These are phyloP conservation scores for Aspergillus sp. DNA, from an alignment of 2,329 filamentous ascomycete species.

Conservation along the genomic window DNA sequence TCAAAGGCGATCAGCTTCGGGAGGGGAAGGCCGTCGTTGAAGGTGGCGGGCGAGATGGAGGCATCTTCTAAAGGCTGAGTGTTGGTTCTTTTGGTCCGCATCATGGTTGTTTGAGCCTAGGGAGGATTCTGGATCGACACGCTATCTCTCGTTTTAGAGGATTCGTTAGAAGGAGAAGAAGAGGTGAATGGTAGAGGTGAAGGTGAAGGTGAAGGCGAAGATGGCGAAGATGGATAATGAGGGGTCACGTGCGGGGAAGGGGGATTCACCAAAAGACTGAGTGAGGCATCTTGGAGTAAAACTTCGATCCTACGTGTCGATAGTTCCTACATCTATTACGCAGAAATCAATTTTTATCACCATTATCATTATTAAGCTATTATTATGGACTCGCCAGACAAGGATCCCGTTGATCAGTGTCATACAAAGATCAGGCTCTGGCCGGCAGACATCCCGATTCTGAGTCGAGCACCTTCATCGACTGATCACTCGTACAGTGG, in stretches of 20 bases:
- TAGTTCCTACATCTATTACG: too few relatives aligned
- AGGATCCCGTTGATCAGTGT: too few relatives aligned
- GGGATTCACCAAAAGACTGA: neutral
- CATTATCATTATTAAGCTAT: too few relatives aligned
- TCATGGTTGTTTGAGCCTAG: conserved; percentile 26
- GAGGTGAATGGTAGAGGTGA: neutral
- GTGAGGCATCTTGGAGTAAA: too few relatives aligned
- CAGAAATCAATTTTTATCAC: too few relatives aligned
- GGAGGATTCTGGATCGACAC: neutral
- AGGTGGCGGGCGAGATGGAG: conserved; percentile 54
- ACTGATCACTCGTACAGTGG: too few relatives aligned
- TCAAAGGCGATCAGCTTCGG: conserved; percentile 89
- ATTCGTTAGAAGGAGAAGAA: neutral
- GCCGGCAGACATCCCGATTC: too few relatives aligned
- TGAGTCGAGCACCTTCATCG: too few relatives aligned
- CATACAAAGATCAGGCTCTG: too few relatives aligned
- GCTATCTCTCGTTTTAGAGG: neutral
- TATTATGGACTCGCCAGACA: too few relatives aligned
- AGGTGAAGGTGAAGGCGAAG: neutral
- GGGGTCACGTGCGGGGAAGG: neutral
- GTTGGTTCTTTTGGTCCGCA: conserved; percentile 39
- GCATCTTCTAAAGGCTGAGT: conserved; percentile 38
- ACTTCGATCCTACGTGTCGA: too few relatives aligned
- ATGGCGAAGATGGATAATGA: neutral
- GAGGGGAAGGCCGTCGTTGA: conserved; percentile 69